Evolutionary conservation across 148 eudicot genomes (phyloP), one percentile per base, ranked within the genome.

Genomic region (Chenopodium suecicum): DNA sequence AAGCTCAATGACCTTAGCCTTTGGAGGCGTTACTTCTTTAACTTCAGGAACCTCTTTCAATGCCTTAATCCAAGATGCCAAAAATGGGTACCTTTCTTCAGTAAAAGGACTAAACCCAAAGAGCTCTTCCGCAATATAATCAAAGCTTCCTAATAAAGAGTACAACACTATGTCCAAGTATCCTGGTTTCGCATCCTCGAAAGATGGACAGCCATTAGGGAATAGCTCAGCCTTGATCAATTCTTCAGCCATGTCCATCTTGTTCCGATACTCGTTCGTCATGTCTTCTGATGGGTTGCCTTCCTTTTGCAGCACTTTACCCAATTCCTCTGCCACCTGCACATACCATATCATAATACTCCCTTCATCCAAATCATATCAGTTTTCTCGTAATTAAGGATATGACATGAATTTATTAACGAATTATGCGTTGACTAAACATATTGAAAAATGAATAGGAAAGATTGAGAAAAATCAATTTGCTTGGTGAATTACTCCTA

Each of bases 101-200:
- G 23, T 27, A 2, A 76, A 31, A 12, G 60, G 14, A 47, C 44
- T 60, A 27, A 25, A 47, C 0, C 84, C 84, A 22, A 68, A 58
- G 20, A 70, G 0, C 29, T 76, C 80, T 23, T 70, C 76, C 1
- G 37, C 27, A 1, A 63, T 37, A 75, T 41, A 41, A 41, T 60
- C 62, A 70, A 60, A 69, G 37, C 27, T 13, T 58, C 84, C 76
- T 4, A 58, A 60, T 2, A 76, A 3, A 13, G 78, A 73, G 19
- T 73, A 79, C 46, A 79, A 31, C 13, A 66, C 54, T 10, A 83
- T 74, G 17, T 83, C 85, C 82, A 83, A 65, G 74, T 79, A 83
- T 41, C 79, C 82, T 5, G 74, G 82, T 11, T 83, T 65, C 32
- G 25, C 44, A 17, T 73, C 73, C 3, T 46, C 25, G 37, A 63